Conservation (phyloP, 2,329 filamentous ascomycete species). For the Hirsutella thompsonii region DNA sequence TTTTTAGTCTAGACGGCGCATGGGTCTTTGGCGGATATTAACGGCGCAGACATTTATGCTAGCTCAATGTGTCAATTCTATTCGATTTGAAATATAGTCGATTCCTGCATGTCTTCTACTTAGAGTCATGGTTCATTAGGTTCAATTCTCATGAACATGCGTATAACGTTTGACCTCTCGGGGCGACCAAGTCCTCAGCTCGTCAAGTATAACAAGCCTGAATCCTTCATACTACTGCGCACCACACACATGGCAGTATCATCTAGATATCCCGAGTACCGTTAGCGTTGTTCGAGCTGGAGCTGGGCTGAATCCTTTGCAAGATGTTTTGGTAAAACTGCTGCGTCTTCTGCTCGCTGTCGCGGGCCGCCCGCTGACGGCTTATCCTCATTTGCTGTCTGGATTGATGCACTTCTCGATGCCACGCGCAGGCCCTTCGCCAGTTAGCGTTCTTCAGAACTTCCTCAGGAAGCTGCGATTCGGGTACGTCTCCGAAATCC, state of each 20-base stretch:
- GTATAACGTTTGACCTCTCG: no score
- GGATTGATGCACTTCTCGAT: constrained; percentile 15
- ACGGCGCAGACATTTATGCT: no score
- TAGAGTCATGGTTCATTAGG: no score
- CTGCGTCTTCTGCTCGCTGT: constrained; percentile 10
- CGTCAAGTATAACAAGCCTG: not conserved
- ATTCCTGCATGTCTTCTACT: no score
- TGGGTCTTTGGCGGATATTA: constrained; percentile 1
- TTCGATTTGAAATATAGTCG: no score
- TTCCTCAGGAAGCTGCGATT: constrained; percentile 28
- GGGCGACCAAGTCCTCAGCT: not conserved
- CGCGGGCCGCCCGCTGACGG: constrained; percentile 6
- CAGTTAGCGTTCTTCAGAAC: constrained; percentile 31
- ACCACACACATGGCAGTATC: no score
- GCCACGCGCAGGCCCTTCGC: constrained; percentile 25
- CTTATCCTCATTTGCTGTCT: not conserved
- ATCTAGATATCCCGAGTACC: not conserved
- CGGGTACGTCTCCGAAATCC: constrained; percentile 24
- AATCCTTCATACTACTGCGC: no score
- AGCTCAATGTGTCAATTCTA: no score
- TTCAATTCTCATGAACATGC: not conserved
- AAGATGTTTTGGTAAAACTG: constrained; percentile 9
- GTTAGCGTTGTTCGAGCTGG: not conserved
- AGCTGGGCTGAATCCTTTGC: not conserved
- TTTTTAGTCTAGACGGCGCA: constrained; percentile 2